These are phyloP conservation scores for Boehmeria nivea DNA, from an alignment of 306 rosid genomes.

Conservation along the genomic window DNA sequence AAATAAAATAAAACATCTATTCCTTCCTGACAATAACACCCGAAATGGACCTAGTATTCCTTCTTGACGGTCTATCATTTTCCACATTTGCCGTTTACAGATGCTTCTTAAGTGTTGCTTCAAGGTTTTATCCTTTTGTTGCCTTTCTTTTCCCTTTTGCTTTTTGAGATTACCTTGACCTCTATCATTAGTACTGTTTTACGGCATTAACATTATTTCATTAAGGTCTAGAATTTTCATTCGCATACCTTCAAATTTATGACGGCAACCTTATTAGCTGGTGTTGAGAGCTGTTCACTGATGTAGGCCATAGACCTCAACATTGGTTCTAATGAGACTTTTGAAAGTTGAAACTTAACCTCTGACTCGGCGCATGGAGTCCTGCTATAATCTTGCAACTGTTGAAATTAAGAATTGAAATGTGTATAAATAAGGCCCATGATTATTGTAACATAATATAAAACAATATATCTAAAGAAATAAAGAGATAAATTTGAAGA, in stretches of 20 bases:
- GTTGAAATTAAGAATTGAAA: constrained; percentile 26
- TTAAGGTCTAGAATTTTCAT: constrained; percentile 5
- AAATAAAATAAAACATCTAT: background rate
- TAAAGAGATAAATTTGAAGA: background rate
- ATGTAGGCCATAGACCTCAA: constrained; percentile 87
- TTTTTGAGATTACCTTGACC: too few relatives aligned
- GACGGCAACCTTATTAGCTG: constrained; percentile 94
- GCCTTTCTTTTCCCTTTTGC: too few relatives aligned
- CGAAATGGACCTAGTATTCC: too few relatives aligned
- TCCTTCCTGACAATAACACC: background rate
- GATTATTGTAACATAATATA: too few relatives aligned
- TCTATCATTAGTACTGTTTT: too few relatives aligned
- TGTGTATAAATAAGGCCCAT: constrained; percentile 2
- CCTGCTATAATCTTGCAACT: constrained; percentile 83
- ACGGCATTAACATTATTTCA: too few relatives aligned
- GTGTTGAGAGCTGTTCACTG: constrained; percentile 81
- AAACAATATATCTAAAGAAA: background rate
- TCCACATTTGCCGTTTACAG: too few relatives aligned
- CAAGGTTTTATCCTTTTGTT: too few relatives aligned
- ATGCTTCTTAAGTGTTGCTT: background rate
- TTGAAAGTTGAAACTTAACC: constrained; percentile 88
- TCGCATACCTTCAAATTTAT: constrained; percentile 70
- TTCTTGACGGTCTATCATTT: background rate
- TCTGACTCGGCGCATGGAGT: constrained; percentile 68
- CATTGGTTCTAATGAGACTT: constrained; percentile 79